phyloP scores from a whole-genome alignment of 345 rosid species.

The Boechera stricta region DNA sequence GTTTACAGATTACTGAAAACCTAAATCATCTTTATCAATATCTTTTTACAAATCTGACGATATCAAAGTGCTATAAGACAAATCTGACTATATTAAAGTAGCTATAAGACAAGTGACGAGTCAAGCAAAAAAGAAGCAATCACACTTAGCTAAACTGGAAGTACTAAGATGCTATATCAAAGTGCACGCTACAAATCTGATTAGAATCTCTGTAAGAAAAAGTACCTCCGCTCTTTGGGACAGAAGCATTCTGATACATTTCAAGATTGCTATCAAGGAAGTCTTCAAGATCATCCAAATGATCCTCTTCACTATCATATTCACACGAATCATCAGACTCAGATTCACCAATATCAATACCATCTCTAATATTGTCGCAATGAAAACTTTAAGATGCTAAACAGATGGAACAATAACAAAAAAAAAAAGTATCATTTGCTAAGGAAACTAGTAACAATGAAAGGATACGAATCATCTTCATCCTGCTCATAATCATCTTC shows the following conservation, averaged over 20 bases:
- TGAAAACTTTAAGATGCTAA: conserved; percentile 43
- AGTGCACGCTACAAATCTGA: not conserved
- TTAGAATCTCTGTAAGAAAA: not conserved
- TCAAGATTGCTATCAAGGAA: conserved; percentile 54
- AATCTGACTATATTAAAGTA: not conserved
- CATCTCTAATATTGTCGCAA: conserved; percentile 60
- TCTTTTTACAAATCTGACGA: not conserved
- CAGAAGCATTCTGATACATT: conserved; percentile 45
- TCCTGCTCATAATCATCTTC: conserved; percentile 47
- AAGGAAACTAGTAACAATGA: conserved; percentile 3
- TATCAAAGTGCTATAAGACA: too few species aligned
- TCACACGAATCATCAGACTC: conserved; percentile 71
- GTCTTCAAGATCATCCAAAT: conserved; percentile 46
- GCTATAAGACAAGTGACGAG: not conserved
- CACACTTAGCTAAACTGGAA: not conserved
- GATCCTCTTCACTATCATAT: conserved; percentile 68
- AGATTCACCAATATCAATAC: conserved; percentile 61
- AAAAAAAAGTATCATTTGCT: not conserved
- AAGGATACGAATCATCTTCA: conserved; percentile 84
- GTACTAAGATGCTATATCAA: not conserved
- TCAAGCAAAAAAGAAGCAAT: not conserved
- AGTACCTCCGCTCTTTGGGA: conserved; percentile 83
- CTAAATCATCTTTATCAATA: conserved; percentile 5
- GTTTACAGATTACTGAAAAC: not conserved
- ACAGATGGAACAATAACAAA: not conserved